phyloP scores from a whole-genome alignment of 1,284 basidiomycete genomes.

The Heliocybe sulcata region DNA sequence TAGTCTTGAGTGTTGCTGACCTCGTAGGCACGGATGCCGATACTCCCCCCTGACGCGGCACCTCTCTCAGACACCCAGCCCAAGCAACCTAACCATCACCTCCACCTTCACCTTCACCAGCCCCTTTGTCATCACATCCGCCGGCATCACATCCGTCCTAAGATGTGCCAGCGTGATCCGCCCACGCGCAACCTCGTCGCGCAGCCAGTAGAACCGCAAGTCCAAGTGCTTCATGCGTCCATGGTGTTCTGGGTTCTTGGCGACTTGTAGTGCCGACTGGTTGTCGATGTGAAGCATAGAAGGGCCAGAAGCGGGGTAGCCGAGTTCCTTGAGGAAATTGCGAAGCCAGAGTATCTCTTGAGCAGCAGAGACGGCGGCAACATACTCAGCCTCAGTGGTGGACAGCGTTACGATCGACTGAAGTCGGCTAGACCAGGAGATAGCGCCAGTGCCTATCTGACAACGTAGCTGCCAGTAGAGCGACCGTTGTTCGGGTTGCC shows the following conservation, averaged over 20 bases:
- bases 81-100: neutral
- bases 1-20: too few relatives aligned
- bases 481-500: conserved; percentile 4
- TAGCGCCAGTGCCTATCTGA: conserved; percentile 3
- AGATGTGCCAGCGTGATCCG: conserved; percentile 13
- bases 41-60: neutral
- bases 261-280: conserved; percentile 19
- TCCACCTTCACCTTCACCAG: conserved; percentile 6
- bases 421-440: conserved; percentile 7
- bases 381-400: conserved; percentile 28
- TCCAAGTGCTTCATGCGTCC: conserved; percentile 30
- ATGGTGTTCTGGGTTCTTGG: conserved; percentile 23
- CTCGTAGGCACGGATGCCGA: neutral
- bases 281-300: conserved; percentile 23
- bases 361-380: conserved; percentile 22
- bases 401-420: conserved; percentile 10
- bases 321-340: conserved; percentile 22
- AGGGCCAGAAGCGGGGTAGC: conserved; percentile 10
- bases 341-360: conserved; percentile 30
- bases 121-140: conserved; percentile 24
- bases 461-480: conserved; percentile 5
- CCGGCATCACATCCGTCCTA: conserved; percentile 14
- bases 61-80: neutral
- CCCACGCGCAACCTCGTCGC: conserved; percentile 20
- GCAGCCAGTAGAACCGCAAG: conserved; percentile 23